A percentile compares a stretch with the other conserved stretches of the same genome.
phyloP scores from a whole-genome alignment of 192 early-diverging fungal genomes.

The Umbelopsis sp. region DNA sequence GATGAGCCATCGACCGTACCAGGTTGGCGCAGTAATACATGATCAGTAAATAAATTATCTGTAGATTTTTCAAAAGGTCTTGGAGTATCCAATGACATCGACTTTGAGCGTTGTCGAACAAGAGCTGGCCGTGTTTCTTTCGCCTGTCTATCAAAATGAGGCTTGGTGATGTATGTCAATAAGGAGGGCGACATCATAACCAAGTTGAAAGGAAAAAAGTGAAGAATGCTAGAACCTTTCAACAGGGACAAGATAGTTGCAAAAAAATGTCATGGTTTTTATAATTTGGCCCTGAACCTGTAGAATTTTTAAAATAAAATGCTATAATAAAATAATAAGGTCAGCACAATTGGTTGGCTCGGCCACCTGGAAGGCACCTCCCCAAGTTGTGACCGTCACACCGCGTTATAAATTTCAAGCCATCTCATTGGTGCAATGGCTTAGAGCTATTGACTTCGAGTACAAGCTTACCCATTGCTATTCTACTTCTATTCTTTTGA shows the following conservation, averaged over 20 bases:
- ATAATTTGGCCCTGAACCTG: background rate
- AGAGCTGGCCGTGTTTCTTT: background rate
- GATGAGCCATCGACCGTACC: background rate
- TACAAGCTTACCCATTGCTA: too few species aligned
- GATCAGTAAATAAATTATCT: background rate
- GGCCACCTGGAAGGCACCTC: conserved; percentile 5
- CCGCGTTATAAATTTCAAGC: background rate
- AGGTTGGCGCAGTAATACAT: conserved; percentile 3
- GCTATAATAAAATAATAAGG: background rate
- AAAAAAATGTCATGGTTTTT: background rate
- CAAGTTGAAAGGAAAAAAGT: background rate
- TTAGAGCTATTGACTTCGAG: too few species aligned
- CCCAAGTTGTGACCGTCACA: conserved; percentile 15
- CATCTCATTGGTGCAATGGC: background rate
- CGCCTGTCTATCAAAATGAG: background rate
- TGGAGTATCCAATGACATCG: background rate
- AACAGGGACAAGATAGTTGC: background rate
- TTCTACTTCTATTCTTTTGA: too few species aligned
- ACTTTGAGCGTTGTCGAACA: conserved; percentile 11
- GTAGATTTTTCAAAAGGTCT: conserved; percentile 8
- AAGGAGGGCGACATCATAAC: conserved; percentile 7
- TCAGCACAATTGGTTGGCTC: background rate
- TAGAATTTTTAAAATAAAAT: too few species aligned
- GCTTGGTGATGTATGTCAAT: conserved; percentile 12
- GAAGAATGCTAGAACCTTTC: background rate